Evolutionary conservation across 495 filamentous ascomycete species (phyloP).

Genomic region (Aspergillus ellipticus): DNA sequence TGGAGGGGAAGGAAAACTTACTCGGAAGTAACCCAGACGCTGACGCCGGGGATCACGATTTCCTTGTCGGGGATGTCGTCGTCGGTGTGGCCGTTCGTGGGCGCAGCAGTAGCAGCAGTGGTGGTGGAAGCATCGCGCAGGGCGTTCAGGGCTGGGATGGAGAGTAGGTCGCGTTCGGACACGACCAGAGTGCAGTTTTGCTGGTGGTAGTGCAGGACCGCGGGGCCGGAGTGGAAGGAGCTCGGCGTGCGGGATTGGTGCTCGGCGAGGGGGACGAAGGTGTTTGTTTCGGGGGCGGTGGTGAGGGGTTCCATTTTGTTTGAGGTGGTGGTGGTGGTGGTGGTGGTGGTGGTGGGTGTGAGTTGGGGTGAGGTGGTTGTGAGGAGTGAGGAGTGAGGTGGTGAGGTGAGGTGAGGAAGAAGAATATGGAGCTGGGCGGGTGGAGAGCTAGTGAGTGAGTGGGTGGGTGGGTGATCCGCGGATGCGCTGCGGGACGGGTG

Average conservation of each 20-base stretch:
- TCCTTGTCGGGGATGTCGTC: slow-evolving; percentile 29
- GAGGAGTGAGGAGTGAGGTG: background rate
- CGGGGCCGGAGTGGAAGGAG: slow-evolving; percentile 75
- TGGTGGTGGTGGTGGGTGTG: slow-evolving; percentile 1
- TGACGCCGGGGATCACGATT: slow-evolving; percentile 49
- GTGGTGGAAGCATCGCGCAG: slow-evolving; percentile 18
- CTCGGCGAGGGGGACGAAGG: slow-evolving; percentile 69
- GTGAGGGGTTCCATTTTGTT: slow-evolving; percentile 47
- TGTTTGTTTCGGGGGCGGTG: slow-evolving; percentile 42
- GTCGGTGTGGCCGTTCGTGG: slow-evolving; percentile 13
- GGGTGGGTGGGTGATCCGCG: slow-evolving; percentile 1
- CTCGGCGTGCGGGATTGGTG: slow-evolving; percentile 82
- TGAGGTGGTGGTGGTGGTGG: background rate
- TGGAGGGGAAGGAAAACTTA: slow-evolving; percentile 35
- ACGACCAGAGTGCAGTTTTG: slow-evolving; percentile 58
- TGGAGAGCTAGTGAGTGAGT: slow-evolving; percentile 7
- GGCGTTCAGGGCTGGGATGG: slow-evolving; percentile 27
- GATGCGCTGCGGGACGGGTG: too few relatives aligned
- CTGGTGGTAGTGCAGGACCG: slow-evolving; percentile 75
- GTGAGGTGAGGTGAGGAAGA: background rate
- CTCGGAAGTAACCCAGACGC: slow-evolving; percentile 78
- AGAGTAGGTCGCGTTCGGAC: slow-evolving; percentile 36
- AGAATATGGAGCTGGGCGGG: slow-evolving; percentile 10
- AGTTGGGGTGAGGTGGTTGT: background rate
- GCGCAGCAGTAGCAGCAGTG: slow-evolving; percentile 12